Evolutionary conservation across 805 yeast species (phyloP), one percentile per base, ranked within the genome.

Genomic region (Ogataea salicorniae): DNA sequence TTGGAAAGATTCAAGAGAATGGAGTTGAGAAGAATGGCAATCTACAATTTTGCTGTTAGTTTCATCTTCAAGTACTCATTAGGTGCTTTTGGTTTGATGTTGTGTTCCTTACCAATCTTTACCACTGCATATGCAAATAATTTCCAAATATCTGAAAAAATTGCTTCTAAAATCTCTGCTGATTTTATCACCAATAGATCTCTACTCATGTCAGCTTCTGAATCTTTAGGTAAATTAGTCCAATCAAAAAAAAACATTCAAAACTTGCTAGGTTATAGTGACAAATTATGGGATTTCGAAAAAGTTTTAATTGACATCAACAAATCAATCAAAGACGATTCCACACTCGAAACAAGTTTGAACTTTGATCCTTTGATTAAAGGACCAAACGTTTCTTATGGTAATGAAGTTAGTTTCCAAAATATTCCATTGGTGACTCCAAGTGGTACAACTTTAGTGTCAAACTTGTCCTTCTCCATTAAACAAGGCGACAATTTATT

Each of bases 31-130:
- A 83, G 87, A 56, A 45, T 73, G 69, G 83, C 92, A 29, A 64
- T 85, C 23, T 92, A 90, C 66, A 90, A 90, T 60, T 78, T 87
- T 55, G 86, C 92, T 2, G 94, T 92, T 55, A 87, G 85, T 43
- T 91, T 90, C 58, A 81, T 89, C 46, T 91, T 91, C 51, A 91
- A 91, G 68, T 91, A 91, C 67, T 80, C 89, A 42, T 85, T 97
- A 91, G 98, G 98, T 52, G 98, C 97, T 2, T 88, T 94, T 33
- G 98, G 98, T 11, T 74, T 91, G 50, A 79, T 83, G 1, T 73
- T 91, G 42, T 91, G 97, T 67, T 82, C 96, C 2, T 81, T 91
- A 3, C 97, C 98, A 6, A 86, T 90, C 2, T 91, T 91, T 62
- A 59, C 63, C 5, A 55, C 64, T 2, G 69, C 65, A 5, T 62